A percentile compares a stretch with the other conserved stretches of the same genome.
Evolutionary conservation across 768 basidiomycete genomes (phyloP).

Genomic region (Udeniomyces megalosporus): DNA sequence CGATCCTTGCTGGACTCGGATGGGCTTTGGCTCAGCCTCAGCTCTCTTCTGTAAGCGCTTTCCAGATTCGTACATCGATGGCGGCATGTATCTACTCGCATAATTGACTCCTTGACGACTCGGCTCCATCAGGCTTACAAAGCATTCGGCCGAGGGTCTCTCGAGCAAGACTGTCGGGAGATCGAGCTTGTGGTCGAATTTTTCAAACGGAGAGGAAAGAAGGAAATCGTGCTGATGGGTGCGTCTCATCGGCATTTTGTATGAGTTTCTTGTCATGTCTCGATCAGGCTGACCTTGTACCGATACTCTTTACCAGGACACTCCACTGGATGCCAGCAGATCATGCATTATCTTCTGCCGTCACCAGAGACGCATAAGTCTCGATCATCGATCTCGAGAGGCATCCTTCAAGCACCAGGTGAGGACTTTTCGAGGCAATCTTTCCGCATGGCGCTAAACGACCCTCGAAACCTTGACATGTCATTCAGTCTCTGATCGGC

Average conservation of each 20-base stretch:
- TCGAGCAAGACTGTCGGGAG: background rate
- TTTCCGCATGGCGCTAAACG: background rate
- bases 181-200: slow-evolving; percentile 2
- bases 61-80: no score
- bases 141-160: slow-evolving; percentile 1
- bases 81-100: no score
- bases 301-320: background rate
- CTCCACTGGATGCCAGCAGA: slow-evolving; percentile 16
- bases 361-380: background rate
- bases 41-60: background rate
- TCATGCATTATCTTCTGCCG: slow-evolving; percentile 9
- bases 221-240: background rate
- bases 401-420: slow-evolving; percentile 14
- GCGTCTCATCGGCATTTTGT: no score
- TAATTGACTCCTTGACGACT: no score
- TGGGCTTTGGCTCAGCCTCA: slow-evolving; percentile 14
- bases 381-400: background rate
- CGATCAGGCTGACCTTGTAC: no score
- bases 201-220: background rate
- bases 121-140: no score
- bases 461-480: background rate
- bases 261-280: no score
- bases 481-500: slow-evolving; percentile 1
- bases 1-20: background rate
- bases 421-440: background rate